phyloP scores from a whole-genome alignment of 345 rosid genomes.

The Anastatica hierochuntica region DNA sequence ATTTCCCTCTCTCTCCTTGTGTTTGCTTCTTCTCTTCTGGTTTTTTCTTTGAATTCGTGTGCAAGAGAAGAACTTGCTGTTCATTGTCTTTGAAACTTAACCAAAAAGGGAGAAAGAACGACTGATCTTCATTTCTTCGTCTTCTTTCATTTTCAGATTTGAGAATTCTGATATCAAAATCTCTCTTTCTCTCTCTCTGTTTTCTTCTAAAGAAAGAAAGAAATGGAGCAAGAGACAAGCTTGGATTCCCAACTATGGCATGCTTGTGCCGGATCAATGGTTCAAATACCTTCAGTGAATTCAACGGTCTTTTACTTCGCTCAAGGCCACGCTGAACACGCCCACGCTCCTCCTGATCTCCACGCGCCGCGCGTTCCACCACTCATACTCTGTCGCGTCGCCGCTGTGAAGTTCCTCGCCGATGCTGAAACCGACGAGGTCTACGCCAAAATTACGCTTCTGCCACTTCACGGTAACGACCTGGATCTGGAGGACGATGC shows the following conservation, averaged over 20 bases:
- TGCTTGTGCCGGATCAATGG: constrained; percentile 99
- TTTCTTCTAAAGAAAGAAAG: constrained; percentile 29
- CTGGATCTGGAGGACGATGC: constrained; percentile 1
- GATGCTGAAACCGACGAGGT: constrained; percentile 92
- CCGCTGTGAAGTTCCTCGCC: constrained; percentile 68
- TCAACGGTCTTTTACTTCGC: constrained; percentile 81
- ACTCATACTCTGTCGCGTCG: constrained; percentile 49
- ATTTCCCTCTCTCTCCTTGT: no score
- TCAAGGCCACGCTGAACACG: constrained; percentile 94
- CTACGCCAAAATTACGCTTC: constrained; percentile 53
- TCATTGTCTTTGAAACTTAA: no score
- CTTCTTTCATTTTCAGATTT: not conserved
- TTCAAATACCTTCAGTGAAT: constrained; percentile 73
- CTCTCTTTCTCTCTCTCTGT: no score
- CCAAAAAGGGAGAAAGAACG: no score
- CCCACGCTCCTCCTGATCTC: constrained; percentile 50
- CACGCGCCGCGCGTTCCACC: constrained; percentile 39
- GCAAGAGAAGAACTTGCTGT: no score
- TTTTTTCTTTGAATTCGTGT: no score
- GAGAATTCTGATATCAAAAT: no score
- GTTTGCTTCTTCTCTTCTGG: no score
- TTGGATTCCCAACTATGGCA: constrained; percentile 96
- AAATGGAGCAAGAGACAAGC: constrained; percentile 32
- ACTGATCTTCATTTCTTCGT: not conserved
- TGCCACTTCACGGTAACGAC: constrained; percentile 40